These are phyloP conservation scores for Stachybotrys chlorohalonatus DNA, from an alignment of 2,329 filamentous ascomycete genomes.

Conservation along the genomic window DNA sequence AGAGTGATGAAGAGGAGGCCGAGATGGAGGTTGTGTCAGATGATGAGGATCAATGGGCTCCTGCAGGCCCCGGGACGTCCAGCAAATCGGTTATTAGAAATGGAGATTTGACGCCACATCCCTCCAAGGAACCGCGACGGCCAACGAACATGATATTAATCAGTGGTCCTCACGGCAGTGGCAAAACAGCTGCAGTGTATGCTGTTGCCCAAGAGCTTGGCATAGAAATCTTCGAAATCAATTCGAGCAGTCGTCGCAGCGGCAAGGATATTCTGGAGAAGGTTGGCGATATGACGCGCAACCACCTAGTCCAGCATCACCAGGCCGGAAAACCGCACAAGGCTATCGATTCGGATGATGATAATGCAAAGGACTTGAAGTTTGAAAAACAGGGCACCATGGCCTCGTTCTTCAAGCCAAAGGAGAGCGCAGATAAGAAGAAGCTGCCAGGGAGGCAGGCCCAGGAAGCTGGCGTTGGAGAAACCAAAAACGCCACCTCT, in stretches of 20 bases:
- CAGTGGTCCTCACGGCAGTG: conserved; percentile 81
- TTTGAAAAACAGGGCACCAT: conserved; percentile 70
- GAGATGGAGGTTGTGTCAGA: conserved; percentile 62
- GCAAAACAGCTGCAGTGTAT: conserved; percentile 88
- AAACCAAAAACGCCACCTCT: conserved; percentile 19
- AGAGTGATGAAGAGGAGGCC: conserved; percentile 64
- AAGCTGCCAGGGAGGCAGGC: conserved; percentile 18
- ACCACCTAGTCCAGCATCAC: conserved; percentile 68
- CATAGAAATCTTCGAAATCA: conserved; percentile 94
- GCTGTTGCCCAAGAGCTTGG: conserved; percentile 85
- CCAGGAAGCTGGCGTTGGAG: conserved; percentile 16
- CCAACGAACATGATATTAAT: conserved; percentile 73
- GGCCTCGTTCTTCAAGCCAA: conserved; percentile 68
- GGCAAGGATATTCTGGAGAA: conserved; percentile 86
- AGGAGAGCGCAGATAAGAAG: conserved; percentile 21
- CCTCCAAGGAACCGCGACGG: conserved; percentile 34
- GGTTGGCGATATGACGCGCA: conserved; percentile 94
- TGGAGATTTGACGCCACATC: conserved; percentile 20
- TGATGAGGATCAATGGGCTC: conserved; percentile 39
- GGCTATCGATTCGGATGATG: conserved; percentile 17
- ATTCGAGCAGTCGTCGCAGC: conserved; percentile 70
- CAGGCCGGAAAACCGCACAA: conserved; percentile 21
- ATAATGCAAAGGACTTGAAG: conserved; percentile 42
- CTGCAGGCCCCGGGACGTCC: conserved; percentile 23
- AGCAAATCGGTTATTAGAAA: conserved; percentile 48